A percentile compares a stretch with the other conserved stretches of the same genome.
Conservation (phyloP, 1,284 basidiomycete species). For the Omphalotus olearius region DNA sequence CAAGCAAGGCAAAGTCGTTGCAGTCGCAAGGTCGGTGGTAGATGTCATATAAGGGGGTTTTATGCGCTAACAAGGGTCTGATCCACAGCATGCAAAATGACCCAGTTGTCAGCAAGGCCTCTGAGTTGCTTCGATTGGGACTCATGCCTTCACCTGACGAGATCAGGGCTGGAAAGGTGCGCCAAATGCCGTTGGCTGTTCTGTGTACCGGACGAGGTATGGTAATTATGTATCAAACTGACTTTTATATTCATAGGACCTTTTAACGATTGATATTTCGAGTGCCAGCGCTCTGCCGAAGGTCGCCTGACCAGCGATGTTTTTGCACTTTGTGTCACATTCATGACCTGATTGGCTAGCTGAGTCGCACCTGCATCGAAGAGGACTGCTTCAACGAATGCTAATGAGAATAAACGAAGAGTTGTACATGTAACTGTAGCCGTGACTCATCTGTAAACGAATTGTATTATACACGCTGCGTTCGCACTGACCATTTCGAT, state of each 20-base stretch:
- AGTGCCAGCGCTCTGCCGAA: conserved; percentile 13
- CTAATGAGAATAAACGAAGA: too few species aligned
- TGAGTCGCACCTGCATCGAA: too few species aligned
- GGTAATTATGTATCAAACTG: not conserved
- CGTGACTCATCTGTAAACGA: too few species aligned
- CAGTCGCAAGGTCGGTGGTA: conserved; percentile 63
- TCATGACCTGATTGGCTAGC: too few species aligned
- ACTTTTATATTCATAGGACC: conserved; percentile 26
- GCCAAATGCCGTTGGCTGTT: conserved; percentile 2
- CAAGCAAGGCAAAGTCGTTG: conserved; percentile 73
- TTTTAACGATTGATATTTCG: conserved; percentile 40
- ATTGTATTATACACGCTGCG: too few species aligned
- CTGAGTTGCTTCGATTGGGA: conserved; percentile 76
- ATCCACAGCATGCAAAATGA: conserved; percentile 73
- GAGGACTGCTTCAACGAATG: not conserved
- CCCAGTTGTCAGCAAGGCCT: conserved; percentile 77
- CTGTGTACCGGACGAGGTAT: not conserved
- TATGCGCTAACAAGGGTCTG: conserved; percentile 6
- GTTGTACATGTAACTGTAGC: too few species aligned
- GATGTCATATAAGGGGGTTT: not conserved
- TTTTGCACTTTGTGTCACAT: too few species aligned
- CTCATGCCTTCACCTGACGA: conserved; percentile 82
- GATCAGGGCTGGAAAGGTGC: conserved; percentile 62
- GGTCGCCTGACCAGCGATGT: not conserved
- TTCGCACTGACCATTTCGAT: too few species aligned